A percentile compares a stretch with the other conserved stretches of the same genome.
Conservation (phyloP, 2,329 filamentous ascomycete species). For the Neurospora crassa region DNA sequence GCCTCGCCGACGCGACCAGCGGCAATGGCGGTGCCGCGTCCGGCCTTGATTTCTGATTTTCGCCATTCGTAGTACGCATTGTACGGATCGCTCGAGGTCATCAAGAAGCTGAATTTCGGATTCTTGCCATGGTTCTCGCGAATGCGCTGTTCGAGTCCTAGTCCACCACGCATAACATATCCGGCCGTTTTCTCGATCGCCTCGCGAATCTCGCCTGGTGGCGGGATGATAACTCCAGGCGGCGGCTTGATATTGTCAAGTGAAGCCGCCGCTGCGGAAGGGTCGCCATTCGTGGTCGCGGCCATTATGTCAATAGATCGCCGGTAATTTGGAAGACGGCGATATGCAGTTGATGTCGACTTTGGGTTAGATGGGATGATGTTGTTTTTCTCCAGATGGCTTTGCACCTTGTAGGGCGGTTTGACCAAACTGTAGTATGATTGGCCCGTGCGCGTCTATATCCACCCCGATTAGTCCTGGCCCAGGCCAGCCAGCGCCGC, state of each 20-base stretch:
- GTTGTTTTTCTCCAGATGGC: neutral
- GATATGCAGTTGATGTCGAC: neutral
- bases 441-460: neutral
- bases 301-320: conserved; percentile 13
- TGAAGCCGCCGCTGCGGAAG: conserved; percentile 33
- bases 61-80: conserved; percentile 86
- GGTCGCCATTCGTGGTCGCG: conserved; percentile 40
- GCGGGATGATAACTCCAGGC: conserved; percentile 75
- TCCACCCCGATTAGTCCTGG: neutral
- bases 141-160: conserved; percentile 71
- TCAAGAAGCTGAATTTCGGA: conserved; percentile 87
- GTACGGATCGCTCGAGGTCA: conserved; percentile 73
- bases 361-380: neutral
- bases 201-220: conserved; percentile 70
- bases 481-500: neutral
- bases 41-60: conserved; percentile 73
- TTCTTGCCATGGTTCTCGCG: conserved; percentile 76
- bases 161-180: conserved; percentile 65
- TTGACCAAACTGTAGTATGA: neutral
- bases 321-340: neutral
- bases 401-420: neutral
- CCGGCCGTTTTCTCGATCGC: conserved; percentile 91
- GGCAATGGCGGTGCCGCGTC: conserved; percentile 68
- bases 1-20: conserved; percentile 64
- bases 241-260: conserved; percentile 69